Base-by-base conservation (phyloP, 2,329 filamentous ascomycete species). In the Nemania sp. region DNA sequence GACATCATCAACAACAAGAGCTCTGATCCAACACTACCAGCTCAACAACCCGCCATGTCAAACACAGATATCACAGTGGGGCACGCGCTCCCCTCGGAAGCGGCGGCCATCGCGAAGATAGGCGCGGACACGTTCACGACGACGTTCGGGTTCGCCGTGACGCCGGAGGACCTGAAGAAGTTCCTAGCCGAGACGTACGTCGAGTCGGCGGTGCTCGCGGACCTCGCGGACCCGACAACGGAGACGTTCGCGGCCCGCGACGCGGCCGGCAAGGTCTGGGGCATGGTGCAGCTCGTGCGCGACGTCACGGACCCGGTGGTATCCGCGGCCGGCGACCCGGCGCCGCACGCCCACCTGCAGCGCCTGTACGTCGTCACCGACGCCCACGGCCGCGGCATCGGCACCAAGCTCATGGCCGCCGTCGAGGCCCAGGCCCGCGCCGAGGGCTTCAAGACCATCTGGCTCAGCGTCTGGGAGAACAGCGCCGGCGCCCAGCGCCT, bases 401-500 rank as follows among this genome's bases (percentile, higher is more conserved):
- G 72, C 11, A 69, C 55, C 43, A 67, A 57, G 57, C 68, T 74
- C 13, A 65, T 71, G 45, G 62, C 63, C 1, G 65, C 62, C 1
- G 65, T 72, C 3, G 71, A 72, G 59, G 42, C 18, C 1, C 64
- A 53, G 49, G 72, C 72, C 2, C 67, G 66, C 32, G 65, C 60
- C 15, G 68, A 71, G 56, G 70, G 71, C 13, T 70, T 70, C 59
- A 42, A 60, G 51, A 42, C 64, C 25, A 37, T 74, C 9, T 73
- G 71, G 71, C 47, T 74, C 34, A 67, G 65, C 2, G 72, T 73
- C 1, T 74, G 69, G 69, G 70, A 73, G 55, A 39, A 72, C 2
- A 68, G 69, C 29, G 1, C 17, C 5, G 48, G 25, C 9, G 68
- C 70, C 2, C 61, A 67, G 62, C 60, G 59, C 25, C 54, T 73